Percentiles rank a stretch among this genome's conserved stretches.
phyloP scores from a whole-genome alignment of 345 rosid genomes.

The Euclidium syriacum region DNA sequence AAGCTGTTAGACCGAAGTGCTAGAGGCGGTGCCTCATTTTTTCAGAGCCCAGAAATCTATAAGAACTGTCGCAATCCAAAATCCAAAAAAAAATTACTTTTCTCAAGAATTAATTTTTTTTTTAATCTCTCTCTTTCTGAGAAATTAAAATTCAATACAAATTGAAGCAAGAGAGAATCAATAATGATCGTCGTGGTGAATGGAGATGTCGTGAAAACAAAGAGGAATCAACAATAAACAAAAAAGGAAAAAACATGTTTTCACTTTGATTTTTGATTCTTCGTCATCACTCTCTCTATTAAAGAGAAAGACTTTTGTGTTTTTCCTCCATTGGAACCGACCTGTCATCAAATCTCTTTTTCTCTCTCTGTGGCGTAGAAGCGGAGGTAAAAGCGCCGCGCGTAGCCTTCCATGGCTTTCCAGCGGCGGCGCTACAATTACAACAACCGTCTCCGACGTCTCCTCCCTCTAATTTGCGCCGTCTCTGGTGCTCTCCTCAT shows the following conservation, averaged over 20 bases:
- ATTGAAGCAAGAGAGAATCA: background rate
- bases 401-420: conserved; percentile 46
- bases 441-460: conserved; percentile 48
- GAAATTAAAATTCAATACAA: background rate
- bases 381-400: conserved; percentile 18
- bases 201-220: conserved; percentile 11
- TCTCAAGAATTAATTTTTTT: background rate
- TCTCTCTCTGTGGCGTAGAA: conserved; percentile 9
- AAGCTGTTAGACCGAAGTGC: conserved; percentile 14
- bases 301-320: conserved; percentile 10
- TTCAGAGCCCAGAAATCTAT: conserved; percentile 32
- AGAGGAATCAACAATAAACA: background rate
- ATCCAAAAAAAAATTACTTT: background rate
- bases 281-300: background rate
- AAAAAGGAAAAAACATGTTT: conserved; percentile 1
- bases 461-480: conserved; percentile 43
- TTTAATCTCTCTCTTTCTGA: background rate
- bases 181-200: conserved; percentile 1
- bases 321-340: conserved; percentile 10
- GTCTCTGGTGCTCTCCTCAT: conserved; percentile 57
- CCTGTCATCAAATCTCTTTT: background rate
- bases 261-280: background rate
- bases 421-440: conserved; percentile 65
- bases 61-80: conserved; percentile 17
- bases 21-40: conserved; percentile 33